A percentile compares a stretch with the other conserved stretches of the same genome.
phyloP scores from a whole-genome alignment of 78 protist genomes.

The Dictyostelium citrinum region DNA sequence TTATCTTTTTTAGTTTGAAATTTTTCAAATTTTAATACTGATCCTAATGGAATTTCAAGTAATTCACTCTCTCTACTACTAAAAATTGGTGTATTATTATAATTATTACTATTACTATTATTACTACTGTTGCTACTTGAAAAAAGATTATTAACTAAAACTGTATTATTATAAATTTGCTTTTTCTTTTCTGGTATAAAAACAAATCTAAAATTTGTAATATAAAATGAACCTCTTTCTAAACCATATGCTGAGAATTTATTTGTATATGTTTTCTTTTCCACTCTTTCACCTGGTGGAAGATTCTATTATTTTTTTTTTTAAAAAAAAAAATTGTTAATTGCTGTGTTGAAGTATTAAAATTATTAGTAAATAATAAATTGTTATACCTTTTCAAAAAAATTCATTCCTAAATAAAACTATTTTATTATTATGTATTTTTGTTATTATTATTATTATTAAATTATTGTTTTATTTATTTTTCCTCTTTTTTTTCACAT shows the following conservation, averaged over 20 bases:
- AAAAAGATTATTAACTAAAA: neutral
- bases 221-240: constrained; percentile 40
- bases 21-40: constrained; percentile 39
- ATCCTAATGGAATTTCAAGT: constrained; percentile 21
- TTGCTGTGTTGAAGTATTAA: no score
- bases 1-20: constrained; percentile 18
- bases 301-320: neutral
- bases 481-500: neutral
- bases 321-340: neutral
- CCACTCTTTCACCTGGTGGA: constrained; percentile 37
- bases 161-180: neutral
- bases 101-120: neutral
- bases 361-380: no score
- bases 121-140: neutral
- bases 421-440: neutral
- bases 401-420: neutral
- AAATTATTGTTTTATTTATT: neutral
- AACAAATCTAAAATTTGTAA: constrained; percentile 49
- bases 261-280: constrained; percentile 35
- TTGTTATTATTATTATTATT: neutral
- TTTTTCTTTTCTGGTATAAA: constrained; percentile 18
- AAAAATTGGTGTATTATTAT: neutral
- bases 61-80: neutral
- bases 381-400: neutral
- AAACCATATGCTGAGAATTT: constrained; percentile 23